phyloP scores from a whole-genome alignment of 345 rosid genomes.

The Camelina neglecta region DNA sequence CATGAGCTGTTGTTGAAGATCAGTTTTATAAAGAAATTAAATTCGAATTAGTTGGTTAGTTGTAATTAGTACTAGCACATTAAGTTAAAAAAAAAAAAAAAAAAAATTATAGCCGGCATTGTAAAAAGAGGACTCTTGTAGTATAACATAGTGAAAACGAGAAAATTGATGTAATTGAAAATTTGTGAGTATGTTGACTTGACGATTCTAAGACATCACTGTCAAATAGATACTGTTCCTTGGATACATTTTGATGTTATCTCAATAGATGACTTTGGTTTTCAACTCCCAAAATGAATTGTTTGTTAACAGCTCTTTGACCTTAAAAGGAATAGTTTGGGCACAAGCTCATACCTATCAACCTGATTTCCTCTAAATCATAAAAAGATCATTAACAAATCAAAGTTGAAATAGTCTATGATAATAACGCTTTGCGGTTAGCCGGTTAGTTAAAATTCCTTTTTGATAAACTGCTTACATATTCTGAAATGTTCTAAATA shows the following conservation, averaged over 20 bases:
- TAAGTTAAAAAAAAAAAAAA: neutral
- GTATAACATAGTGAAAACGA: neutral
- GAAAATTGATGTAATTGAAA: neutral
- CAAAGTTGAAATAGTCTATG: neutral
- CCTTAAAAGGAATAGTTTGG: neutral
- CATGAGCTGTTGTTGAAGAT: neutral
- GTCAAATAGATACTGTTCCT: neutral
- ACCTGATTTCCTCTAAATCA: neutral
- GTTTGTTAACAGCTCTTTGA: neutral
- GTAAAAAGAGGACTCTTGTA: neutral
- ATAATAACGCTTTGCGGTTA: neutral
- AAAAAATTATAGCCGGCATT: neutral
- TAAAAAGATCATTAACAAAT: neutral
- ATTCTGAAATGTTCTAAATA: neutral
- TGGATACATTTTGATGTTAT: neutral
- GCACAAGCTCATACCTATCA: neutral
- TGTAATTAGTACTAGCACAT: slow-evolving; percentile 1
- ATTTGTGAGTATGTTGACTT: slow-evolving; percentile 8
- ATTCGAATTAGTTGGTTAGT: neutral
- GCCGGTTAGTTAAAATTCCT: neutral
- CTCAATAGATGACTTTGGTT: slow-evolving; percentile 1
- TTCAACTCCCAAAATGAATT: slow-evolving; percentile 9
- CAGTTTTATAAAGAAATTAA: neutral
- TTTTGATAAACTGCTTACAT: neutral
- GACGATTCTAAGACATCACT: neutral